Base-by-base conservation (phyloP, 306 rosid genomes). In the Neltuma alba region DNA sequence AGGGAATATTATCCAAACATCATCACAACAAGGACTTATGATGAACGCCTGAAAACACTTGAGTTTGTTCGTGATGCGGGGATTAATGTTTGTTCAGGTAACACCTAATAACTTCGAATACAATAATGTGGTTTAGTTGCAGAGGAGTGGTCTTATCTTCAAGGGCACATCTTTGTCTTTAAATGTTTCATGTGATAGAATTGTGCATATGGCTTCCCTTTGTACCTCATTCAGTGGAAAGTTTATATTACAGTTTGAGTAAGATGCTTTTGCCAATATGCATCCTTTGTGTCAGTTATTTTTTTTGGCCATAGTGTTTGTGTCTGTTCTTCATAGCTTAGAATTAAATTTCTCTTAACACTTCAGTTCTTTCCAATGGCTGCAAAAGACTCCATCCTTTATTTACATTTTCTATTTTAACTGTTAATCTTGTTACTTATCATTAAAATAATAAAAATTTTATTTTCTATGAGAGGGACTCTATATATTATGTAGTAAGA, bases 61-160 rank as follows among this genome's bases (percentile, higher is more conserved):
- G 88, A 95, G 86, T 87, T 82, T 79, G 98, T 95, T 81, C 93
- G 97, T 63, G 97, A 95, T 86, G 98, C 99, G 18, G 99, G 99
- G 77, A 95, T 95, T 79, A 92, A 85, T 87, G 99, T 95, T 65
- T 95, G 99, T 78, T 89, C 92, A 57, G 98, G 99, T 95, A 94
- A 80, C 73, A 37, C 79, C 27, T 60, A 40, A 75, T 76, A 65
- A 16, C 72, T 62, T 79, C 13, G 37, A 61, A 30, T 83, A 61
- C 14, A 31, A 28, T 83, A 21, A 7, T 66, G 20, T 38, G 42
- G 28, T 20, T n/a, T 38, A 33, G 31, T 38, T 65, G 47, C 30
- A 9, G 47, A 37, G 71, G 47, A 65, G n/a, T 65, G n/a, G 21
- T 40, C 42, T 2, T 25, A 18, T 33, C 42, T 20, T 65, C 71